These are phyloP conservation scores for Eleusine coracana DNA, from an alignment of 176 grass and related monocot species.

Conservation along the genomic window DNA sequence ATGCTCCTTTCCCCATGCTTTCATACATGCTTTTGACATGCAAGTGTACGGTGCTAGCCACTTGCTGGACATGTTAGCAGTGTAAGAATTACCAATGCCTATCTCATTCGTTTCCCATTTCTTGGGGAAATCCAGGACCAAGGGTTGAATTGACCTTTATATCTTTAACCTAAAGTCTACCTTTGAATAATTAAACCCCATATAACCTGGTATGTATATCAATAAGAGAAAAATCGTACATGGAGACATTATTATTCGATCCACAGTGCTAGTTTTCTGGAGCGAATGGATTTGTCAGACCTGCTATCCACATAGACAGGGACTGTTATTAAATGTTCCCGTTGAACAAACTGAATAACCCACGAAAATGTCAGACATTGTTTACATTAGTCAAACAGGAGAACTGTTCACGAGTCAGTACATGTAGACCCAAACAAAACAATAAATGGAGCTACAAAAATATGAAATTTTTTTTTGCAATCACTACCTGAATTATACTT, in stretches of 20 bases:
- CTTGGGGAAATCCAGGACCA: conserved; percentile 26
- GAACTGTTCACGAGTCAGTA: conserved; percentile 39
- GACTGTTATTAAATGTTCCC: conserved; percentile 37
- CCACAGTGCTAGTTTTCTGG: conserved; percentile 8
- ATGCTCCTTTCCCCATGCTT: conserved; percentile 33
- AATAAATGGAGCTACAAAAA: conserved; percentile 7
- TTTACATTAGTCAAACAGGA: conserved; percentile 41
- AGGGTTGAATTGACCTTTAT: conserved; percentile 48
- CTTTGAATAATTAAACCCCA: conserved; percentile 18
- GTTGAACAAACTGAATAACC: conserved; percentile 45
- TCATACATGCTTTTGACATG: conserved; percentile 31
- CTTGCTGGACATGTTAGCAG: background rate
- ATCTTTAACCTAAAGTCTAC: conserved; percentile 28
- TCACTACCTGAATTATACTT: conserved; percentile 33
- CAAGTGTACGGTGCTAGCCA: background rate
- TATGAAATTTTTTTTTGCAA: background rate
- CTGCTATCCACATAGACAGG: conserved; percentile 22
- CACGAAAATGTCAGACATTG: background rate
- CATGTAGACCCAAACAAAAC: conserved; percentile 34
- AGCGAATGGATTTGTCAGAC: conserved; percentile 33
- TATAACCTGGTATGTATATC: background rate
- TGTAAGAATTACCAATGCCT: conserved; percentile 17
- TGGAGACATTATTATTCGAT: background rate
- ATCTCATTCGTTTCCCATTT: conserved; percentile 44
- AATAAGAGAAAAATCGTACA: background rate